Evolutionary conservation across 345 rosid species (phyloP).

Genomic region (Microcos paniculata): DNA sequence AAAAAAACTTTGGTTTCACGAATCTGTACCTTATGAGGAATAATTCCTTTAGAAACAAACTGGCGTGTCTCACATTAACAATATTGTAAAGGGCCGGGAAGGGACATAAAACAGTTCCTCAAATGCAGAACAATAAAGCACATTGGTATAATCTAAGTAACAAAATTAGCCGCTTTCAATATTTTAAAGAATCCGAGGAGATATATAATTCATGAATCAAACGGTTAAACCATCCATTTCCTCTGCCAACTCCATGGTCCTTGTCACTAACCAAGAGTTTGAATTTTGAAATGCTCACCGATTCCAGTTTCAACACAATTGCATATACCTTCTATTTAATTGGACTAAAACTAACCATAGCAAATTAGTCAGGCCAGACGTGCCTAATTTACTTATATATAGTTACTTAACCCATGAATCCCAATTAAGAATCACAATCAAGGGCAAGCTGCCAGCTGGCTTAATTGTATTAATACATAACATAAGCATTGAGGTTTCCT

Average conservation of each 20-base stretch:
- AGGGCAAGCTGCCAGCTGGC: neutral
- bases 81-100: neutral
- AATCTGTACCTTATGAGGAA: constrained; percentile 2
- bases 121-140: neutral
- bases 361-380: neutral
- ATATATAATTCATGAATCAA: constrained; percentile 8
- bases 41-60: neutral
- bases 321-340: neutral
- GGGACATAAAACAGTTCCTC: neutral
- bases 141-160: constrained; percentile 4
- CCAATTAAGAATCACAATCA: no score
- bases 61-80: constrained; percentile 5
- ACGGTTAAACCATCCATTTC: constrained; percentile 4
- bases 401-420: no score
- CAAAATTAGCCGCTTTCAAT: neutral
- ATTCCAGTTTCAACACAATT: neutral
- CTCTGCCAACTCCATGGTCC: neutral
- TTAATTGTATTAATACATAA: neutral
- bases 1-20: neutral
- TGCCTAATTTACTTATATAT: no score
- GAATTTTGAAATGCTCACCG: neutral
- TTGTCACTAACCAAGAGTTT: neutral
- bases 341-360: neutral
- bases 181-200: neutral
- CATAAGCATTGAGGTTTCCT: neutral